Percentiles rank a stretch among this genome's conserved stretches.
phyloP scores from a whole-genome alignment of 2,329 filamentous ascomycete species.

The Aspergillus costaricaensis region DNA sequence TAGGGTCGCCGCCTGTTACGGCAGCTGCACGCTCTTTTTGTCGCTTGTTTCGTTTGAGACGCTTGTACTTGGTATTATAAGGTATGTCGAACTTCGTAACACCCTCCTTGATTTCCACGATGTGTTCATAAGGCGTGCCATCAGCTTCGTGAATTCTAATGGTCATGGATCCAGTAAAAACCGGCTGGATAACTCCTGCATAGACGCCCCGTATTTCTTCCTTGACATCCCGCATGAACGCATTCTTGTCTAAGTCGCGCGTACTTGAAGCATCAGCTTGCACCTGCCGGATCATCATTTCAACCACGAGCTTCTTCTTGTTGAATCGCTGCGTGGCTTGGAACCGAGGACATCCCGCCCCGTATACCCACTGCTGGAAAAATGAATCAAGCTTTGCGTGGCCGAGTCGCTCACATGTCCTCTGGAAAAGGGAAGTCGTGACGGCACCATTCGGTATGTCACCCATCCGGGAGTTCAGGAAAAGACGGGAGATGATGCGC shows the following conservation, averaged over 20 bases:
- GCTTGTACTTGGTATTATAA: conserved; percentile 99
- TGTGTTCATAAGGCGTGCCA: conserved; percentile 96
- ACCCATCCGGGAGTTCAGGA: conserved; percentile 82
- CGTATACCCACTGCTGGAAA: conserved; percentile 89
- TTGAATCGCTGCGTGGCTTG: conserved; percentile 88
- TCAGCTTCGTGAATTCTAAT: conserved; percentile 97
- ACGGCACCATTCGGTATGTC: conserved; percentile 71
- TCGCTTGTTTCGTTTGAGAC: conserved; percentile 82
- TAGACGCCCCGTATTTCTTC: conserved; percentile 72
- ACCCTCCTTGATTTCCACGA: conserved; percentile 89
- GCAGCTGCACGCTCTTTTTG: conserved; percentile 75
- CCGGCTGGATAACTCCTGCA: conserved; percentile 68
- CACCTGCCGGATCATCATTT: conserved; percentile 82
- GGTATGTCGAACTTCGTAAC: conserved; percentile 88
- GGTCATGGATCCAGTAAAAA: conserved; percentile 95
- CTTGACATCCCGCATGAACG: conserved; percentile 82
- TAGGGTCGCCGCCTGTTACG: conserved; percentile 63
- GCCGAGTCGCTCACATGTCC: conserved; percentile 82
- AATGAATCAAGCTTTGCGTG: conserved; percentile 86
- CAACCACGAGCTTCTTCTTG: conserved; percentile 93
- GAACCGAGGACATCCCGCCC: conserved; percentile 86
- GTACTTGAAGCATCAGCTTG: conserved; percentile 61
- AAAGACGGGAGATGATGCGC: conserved; percentile 80
- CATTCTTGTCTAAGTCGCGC: conserved; percentile 65
- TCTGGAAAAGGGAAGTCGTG: conserved; percentile 74